Evolutionary conservation across 345 rosid genomes (phyloP).

Genomic region (Dipteronia dyeriana): DNA sequence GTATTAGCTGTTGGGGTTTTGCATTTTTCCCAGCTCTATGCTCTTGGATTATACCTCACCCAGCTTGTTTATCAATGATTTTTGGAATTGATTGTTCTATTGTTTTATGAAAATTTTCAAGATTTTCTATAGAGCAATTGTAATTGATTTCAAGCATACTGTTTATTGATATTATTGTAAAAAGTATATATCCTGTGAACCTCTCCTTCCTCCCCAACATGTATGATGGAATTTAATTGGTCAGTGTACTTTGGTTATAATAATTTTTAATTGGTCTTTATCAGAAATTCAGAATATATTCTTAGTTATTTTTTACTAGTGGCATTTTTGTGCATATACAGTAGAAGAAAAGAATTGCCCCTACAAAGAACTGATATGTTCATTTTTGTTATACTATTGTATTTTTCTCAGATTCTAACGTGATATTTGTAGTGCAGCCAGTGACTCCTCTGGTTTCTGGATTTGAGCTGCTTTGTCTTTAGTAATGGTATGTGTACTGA

Average conservation of each 20-base stretch:
- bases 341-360: too few relatives aligned
- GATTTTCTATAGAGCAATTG: too few relatives aligned
- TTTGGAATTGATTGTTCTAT: background rate
- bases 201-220: background rate
- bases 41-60: too few relatives aligned
- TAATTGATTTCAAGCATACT: too few relatives aligned
- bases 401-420: constrained; percentile 2
- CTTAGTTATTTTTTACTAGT: too few relatives aligned
- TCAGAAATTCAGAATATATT: background rate
- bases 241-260: background rate
- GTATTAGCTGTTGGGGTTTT: background rate
- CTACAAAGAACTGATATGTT: background rate
- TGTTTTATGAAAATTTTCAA: background rate
- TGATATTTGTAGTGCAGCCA: background rate
- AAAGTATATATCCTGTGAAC: background rate
- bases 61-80: background rate
- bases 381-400: background rate
- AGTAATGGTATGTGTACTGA: constrained; percentile 20
- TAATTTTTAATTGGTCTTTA: background rate
- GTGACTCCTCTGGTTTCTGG: background rate
- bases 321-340: background rate
- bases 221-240: background rate
- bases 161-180: too few relatives aligned
- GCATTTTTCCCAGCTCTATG: background rate
- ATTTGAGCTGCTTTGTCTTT: constrained; percentile 3